Evolutionary conservation across 257 asterid genomes (phyloP).

Genomic region (Ligustrum vulgare): DNA sequence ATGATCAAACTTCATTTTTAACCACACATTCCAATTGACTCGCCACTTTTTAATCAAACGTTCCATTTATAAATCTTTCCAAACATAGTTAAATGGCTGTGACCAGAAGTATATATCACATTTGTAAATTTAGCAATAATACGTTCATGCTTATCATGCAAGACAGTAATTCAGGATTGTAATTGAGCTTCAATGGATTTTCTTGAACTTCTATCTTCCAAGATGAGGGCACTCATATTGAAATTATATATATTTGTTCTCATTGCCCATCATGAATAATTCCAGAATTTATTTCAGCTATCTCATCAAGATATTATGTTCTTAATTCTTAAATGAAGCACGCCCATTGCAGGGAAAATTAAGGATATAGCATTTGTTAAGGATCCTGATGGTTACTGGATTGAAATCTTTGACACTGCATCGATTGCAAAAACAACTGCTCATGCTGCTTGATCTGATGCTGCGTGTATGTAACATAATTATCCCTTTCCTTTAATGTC

Average conservation of each 20-base stretch:
- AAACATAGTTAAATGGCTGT: background rate
- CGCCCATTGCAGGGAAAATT: slow-evolving; percentile 59
- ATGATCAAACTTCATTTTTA: no score
- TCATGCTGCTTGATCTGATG: slow-evolving; percentile 49
- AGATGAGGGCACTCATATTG: background rate
- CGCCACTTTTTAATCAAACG: no score
- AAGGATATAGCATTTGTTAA: slow-evolving; percentile 76
- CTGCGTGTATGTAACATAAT: slow-evolving; percentile 1
- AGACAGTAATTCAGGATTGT: background rate
- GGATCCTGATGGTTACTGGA: slow-evolving; percentile 98
- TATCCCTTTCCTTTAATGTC: background rate
- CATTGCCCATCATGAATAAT: background rate
- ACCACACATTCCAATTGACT: no score
- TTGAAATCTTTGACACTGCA: slow-evolving; percentile 72
- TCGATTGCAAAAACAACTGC: slow-evolving; percentile 45
- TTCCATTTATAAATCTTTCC: no score
- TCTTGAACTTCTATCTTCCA: background rate
- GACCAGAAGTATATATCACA: background rate
- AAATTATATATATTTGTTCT: background rate
- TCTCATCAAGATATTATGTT: background rate
- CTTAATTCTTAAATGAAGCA: slow-evolving; percentile 13
- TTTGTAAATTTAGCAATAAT: background rate
- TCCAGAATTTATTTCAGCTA: background rate
- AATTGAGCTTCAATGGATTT: background rate
- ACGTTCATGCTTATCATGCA: background rate